Base-by-base conservation (phyloP, 495 filamentous ascomycete species). In the Hypoxylon perforatum region DNA sequence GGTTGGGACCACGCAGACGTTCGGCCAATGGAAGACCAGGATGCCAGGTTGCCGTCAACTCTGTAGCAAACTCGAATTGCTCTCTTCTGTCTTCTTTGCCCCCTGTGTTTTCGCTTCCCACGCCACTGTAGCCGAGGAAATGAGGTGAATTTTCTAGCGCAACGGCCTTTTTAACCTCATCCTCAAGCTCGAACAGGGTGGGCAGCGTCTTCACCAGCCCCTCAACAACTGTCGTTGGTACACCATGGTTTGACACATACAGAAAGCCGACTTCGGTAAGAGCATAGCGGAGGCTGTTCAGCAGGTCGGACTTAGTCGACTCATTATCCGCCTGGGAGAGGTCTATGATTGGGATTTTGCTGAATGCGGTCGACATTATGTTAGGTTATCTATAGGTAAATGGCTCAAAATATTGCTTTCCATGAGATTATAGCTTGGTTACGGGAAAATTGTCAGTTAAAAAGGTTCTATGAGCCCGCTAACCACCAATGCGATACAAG, bases 31-130 rank as follows among this genome's bases (percentile, higher is more conserved):
- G 77, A 8, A 65, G 35, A 12, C 70, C 74, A 12, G 67, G 68
- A 2, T 48, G 35, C 74, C 76, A 84, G 5, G 68, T 73, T 12
- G 77, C 73, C 0, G 75, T 67, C 10, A 85, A 62, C 62, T 86
- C 84, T 0, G 82, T 84, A 25, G 81, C 83, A 69, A 86, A 84
- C 61, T 87, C 82, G 19, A 85, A 84, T 61, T 87, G 83, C 60
- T 88, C 85, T 6, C 84, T 72, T 35, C 76, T 67, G 57, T 87
- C 84, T 21, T 70, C 63, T 46, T 76, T 69, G 0, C 83, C 85
- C 0, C 77, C 77, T 2, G 85, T 86, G 0, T 72, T 80, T 68
- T 85, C 84, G 41, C 80, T 79, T 0, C 82, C 84, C 45, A 79
- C 77, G 3, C 76, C 78, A 38, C 79, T 80, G 71, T 85, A 87